Evolutionary conservation across 108 stramenopile genomes (phyloP).

Genomic region (Fragilariopsis cylindrus): DNA sequence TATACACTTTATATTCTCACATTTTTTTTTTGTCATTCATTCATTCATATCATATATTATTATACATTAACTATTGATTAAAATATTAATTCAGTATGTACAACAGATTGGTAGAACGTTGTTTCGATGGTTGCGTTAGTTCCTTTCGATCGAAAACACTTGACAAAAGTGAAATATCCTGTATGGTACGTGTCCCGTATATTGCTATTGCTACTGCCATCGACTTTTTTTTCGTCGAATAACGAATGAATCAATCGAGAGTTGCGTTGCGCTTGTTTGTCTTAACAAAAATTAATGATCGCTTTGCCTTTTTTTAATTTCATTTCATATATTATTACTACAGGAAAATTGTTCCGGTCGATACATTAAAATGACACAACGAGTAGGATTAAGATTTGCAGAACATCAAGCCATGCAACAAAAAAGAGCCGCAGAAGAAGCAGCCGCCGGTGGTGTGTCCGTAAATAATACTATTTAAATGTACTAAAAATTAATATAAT

Average conservation of each 20-base stretch:
- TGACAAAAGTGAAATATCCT: slow-evolving; percentile 73
- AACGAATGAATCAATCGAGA: too few species aligned
- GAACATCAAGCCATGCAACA: slow-evolving; percentile 91
- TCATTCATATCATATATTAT: not conserved
- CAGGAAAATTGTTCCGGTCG: slow-evolving; percentile 56
- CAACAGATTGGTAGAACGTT: slow-evolving; percentile 79
- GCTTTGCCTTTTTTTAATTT: not conserved
- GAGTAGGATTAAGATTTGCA: slow-evolving; percentile 86
- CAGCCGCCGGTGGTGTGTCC: slow-evolving; percentile 21
- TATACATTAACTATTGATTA: not conserved
- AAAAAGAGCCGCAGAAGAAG: slow-evolving; percentile 72
- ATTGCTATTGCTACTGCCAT: too few species aligned
- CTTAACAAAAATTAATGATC: not conserved
- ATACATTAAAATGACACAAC: slow-evolving; percentile 88
- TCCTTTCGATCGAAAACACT: slow-evolving; percentile 86
- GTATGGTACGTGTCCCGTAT: slow-evolving; percentile 38
- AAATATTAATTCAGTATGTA: slow-evolving; percentile 65
- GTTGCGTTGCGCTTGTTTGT: not conserved
- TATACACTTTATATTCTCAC: slow-evolving; percentile 1
- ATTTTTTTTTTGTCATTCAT: not conserved
- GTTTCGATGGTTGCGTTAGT: slow-evolving; percentile 75
- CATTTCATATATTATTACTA: not conserved
- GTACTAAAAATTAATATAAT: too few species aligned
- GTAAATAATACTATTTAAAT: too few species aligned
- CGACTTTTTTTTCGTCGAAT: not conserved